Evolutionary conservation across 2,329 filamentous ascomycete species (phyloP), one percentile per base, ranked within the genome.

Genomic region (Sporothrix sp.): DNA sequence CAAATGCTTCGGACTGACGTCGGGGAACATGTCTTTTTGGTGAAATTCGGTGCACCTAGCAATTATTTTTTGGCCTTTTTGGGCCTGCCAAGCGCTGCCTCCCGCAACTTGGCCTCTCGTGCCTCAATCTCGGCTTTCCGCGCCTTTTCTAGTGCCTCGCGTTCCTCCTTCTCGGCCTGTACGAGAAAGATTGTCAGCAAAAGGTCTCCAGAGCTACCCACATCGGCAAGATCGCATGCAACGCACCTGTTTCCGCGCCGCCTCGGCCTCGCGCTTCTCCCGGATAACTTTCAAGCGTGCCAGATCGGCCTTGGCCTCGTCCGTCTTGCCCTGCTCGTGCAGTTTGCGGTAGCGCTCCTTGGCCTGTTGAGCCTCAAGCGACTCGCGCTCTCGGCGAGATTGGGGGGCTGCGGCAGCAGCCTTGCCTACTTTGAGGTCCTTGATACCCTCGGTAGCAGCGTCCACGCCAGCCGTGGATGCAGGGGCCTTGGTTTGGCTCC

Each of bases 241-340:
- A 67, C 75, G 74, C 79, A 79, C 91, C 71, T 87, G 79, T 74
- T 91, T 90, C 60, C 88, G 74, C 27, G 82, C 85, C 48, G 87
- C 81, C 62, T 95, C 91, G 18, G 84, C 83, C 61, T 87, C 90
- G 56, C 93, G 80, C 71, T 88, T 85, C 75, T 95, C 87, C 43
- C 83, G 81, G 58, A 98, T 88, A 53, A 91, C 65, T 66, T 74
- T 81, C 62, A 98, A 70, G 51, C 93, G 79, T 53, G 88, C 91
- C 59, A 97, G 64, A 68, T 98, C 93, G 5, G 87, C 84, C 65
- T 87, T 85, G 43, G 91, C 90, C 74, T 96, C 87, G 54, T 98
- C 93, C 39, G 93, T 97, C 81, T 97, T 97, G 62, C 91, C 91
- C 63, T 89, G 85, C 52, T 89, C 87, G 62, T 96, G 91, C 60